Percentiles rank a stretch among this genome's conserved stretches.
phyloP scores from a whole-genome alignment of 2,329 filamentous ascomycete species.

The Fusarium equiseti region DNA sequence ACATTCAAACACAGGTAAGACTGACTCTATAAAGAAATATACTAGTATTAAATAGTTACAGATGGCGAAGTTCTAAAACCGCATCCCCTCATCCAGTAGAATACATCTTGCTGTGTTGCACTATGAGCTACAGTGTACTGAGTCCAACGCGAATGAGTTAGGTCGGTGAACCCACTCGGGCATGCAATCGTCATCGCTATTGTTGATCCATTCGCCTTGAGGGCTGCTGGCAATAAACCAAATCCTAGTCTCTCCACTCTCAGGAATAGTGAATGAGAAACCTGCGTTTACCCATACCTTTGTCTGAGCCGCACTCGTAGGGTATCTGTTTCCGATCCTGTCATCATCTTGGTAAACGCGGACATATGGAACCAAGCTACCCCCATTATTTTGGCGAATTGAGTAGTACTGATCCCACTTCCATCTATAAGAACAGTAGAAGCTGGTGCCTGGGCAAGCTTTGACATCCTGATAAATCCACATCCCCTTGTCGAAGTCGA shows the following conservation, averaged over 20 bases:
- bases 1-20: too few species aligned
- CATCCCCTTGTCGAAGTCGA: conserved; percentile 1
- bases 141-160: conserved; percentile 3
- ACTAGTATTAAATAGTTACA: background rate
- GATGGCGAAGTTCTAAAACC: background rate
- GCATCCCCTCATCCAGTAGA: rapidly evolving
- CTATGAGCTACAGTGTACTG: background rate
- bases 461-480: conserved; percentile 9
- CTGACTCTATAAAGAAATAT: background rate
- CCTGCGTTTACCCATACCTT: background rate
- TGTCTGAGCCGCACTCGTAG: background rate
- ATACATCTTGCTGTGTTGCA: rapidly evolving
- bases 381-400: rapidly evolving
- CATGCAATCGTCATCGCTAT: background rate
- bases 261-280: background rate
- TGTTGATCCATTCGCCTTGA: conserved; percentile 8
- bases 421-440: background rate
- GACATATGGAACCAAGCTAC: background rate
- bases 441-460: background rate
- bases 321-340: background rate
- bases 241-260: background rate
- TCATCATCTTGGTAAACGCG: conserved; percentile 8
- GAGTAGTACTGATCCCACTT: conserved; percentile 16
- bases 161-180: background rate
- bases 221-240: conserved; percentile 24